Percentiles rank a stretch among this genome's conserved stretches.
These are phyloP conservation scores for Phytophthora tubulina DNA, from an alignment of 352 stramenopile genomes.

Conservation along the genomic window DNA sequence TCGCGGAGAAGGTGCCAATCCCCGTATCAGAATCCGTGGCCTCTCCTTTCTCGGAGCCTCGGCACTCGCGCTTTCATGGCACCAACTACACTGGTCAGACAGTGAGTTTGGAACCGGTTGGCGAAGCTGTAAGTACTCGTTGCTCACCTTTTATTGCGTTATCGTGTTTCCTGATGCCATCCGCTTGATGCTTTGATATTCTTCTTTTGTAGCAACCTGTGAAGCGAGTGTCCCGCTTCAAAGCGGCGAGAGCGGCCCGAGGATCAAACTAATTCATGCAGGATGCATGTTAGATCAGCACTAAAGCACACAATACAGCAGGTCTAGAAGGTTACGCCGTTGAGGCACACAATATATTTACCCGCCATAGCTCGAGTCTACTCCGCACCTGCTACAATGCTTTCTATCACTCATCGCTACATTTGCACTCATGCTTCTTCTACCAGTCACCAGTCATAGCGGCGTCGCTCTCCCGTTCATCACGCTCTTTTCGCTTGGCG, in stretches of 20 bases:
- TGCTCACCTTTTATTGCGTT: not conserved
- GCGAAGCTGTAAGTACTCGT: constrained; percentile 68
- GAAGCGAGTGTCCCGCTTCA: constrained; percentile 87
- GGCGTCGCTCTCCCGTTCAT: constrained; percentile 70
- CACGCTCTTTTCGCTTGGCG: constrained; percentile 80
- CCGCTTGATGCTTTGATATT: not conserved
- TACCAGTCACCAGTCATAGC: constrained; percentile 88
- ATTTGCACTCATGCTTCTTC: constrained; percentile 26
- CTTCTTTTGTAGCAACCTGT: constrained; percentile 73
- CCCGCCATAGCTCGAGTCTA: constrained; percentile 33
- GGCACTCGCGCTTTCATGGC: constrained; percentile 65
- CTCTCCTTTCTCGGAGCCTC: constrained; percentile 37
- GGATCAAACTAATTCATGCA: constrained; percentile 28
- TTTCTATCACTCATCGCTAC: constrained; percentile 14
- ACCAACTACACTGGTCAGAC: constrained; percentile 76
- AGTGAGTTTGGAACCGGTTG: constrained; percentile 76
- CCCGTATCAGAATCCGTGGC: constrained; percentile 17
- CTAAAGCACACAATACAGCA: constrained; percentile 19
- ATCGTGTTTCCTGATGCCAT: not conserved
- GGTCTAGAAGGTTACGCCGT: constrained; percentile 29
- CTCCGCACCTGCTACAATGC: constrained; percentile 2
- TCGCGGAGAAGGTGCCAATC: constrained; percentile 36
- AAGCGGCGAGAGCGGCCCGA: constrained; percentile 58
- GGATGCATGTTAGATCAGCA: constrained; percentile 6
- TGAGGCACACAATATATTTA: constrained; percentile 48